Evolutionary conservation across 2,329 filamentous ascomycete species (phyloP).

Genomic region (Paraphaeosphaeria minitans): DNA sequence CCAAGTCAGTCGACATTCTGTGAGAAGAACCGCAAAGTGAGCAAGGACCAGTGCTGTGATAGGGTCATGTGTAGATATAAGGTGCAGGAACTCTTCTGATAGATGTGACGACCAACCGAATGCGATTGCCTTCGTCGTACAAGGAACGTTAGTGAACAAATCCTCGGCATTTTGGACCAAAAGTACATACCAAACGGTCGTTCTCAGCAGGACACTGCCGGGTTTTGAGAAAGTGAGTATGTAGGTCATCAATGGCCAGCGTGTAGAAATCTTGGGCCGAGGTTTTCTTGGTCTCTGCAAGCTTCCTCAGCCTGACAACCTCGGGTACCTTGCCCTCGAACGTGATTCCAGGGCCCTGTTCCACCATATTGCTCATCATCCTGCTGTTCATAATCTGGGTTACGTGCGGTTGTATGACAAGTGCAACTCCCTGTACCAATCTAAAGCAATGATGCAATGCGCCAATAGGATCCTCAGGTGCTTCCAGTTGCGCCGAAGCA

Average conservation of each 20-base stretch:
- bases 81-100: conserved; percentile 29
- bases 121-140: conserved; percentile 18
- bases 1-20: conserved; percentile 30
- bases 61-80: conserved; percentile 33
- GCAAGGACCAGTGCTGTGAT: conserved; percentile 35
- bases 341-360: conserved; percentile 20
- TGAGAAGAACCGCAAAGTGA: conserved; percentile 34
- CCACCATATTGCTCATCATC: conserved; percentile 23
- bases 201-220: conserved; percentile 23
- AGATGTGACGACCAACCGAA: conserved; percentile 33
- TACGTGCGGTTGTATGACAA: conserved; percentile 33
- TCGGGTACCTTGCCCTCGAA: conserved; percentile 24
- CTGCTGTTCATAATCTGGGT: conserved; percentile 24
- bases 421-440: conserved; percentile 32
- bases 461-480: conserved; percentile 34
- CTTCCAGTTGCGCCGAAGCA: conserved; percentile 31
- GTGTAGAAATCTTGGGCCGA: conserved; percentile 23
- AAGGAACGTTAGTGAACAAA: not conserved
- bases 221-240: conserved; percentile 26
- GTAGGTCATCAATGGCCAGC: conserved; percentile 30
- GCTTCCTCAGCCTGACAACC: conserved; percentile 28
- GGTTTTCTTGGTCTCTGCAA: conserved; percentile 30
- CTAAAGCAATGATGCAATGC: conserved; percentile 38
- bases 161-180: too few species aligned
- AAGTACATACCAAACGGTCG: conserved; percentile 23